Evolutionary conservation across 164 flowering plant species (phyloP), one percentile per base, ranked within the genome.

Genomic region (Dillenia suffruticosa): DNA sequence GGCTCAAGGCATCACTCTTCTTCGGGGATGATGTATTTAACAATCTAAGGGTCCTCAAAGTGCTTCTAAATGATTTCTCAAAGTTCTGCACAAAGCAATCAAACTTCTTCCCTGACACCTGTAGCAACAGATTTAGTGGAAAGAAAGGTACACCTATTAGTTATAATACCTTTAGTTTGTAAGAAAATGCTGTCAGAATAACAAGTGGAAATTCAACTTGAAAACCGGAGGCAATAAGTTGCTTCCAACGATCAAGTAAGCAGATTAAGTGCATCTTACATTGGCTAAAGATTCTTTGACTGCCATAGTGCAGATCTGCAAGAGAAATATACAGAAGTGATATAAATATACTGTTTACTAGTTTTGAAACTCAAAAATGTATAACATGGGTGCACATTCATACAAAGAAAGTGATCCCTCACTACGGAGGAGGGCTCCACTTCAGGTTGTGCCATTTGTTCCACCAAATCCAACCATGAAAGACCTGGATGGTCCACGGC

Each of bases 21-120:
- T 65, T 22, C 4, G 51, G 46, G 62, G 75, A 71, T 63, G 51
- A 58, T 67, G 72, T 80, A 64, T 72, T 81, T 64, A 90, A 73
- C 76, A 74, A 64, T 65, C 74, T 77, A 56, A 89, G 79, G 56
- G 96, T 92, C 75, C 80, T 82, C 67, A 95, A 75, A 10, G 96
- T 92, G 75, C 89, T 86, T 47, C 76, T 74, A 68, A 91, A 95
- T 63, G 96, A 89, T 69, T 72, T 78, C 68, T 86, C 94, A 68
- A 95, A 91, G 74, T 84, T 95, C 45, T 65, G 62, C 19, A 73
- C 73, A 61, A 95, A 92, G 65, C 74, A 57, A 58, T 86, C 82
- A 63, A 82, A 82, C 68, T 79, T 82, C 65, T 84, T 70, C n/a
- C 92, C 97, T 70, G 79, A 91, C 46, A 82, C 90, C 99, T 91